Percentiles rank a stretch among this genome's conserved stretches.
phyloP scores from a whole-genome alignment of 1,284 basidiomycete genomes.

The Polyporus tsugae region DNA sequence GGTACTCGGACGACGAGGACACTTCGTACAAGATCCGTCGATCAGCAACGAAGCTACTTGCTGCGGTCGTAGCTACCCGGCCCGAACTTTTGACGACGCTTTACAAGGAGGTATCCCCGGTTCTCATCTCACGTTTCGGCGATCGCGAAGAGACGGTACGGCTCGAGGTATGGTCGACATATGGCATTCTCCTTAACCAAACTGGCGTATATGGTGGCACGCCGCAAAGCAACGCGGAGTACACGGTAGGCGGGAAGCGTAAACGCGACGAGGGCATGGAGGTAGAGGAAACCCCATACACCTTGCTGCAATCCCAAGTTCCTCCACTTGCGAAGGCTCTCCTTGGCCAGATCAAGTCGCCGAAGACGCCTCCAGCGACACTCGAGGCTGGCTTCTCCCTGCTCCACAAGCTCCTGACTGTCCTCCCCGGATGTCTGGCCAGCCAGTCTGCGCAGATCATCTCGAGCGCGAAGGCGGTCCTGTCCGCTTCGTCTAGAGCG shows the following conservation, averaged over 20 bases:
- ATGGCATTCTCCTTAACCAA: conserved; percentile 83
- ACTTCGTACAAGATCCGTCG: conserved; percentile 98
- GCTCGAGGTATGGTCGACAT: conserved; percentile 93
- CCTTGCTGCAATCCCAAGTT: conserved; percentile 77
- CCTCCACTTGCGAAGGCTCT: conserved; percentile 84
- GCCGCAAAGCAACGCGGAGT: conserved; percentile 59
- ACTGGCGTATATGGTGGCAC: conserved; percentile 79
- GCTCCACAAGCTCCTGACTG: conserved; percentile 78
- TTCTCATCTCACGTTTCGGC: conserved; percentile 89
- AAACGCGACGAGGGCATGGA: conserved; percentile 84
- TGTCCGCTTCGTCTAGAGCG: conserved; percentile 69
- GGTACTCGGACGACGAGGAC: conserved; percentile 98
- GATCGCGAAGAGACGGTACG: conserved; percentile 97
- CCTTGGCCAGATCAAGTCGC: conserved; percentile 83
- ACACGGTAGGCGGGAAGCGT: conserved; percentile 70
- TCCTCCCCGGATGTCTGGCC: conserved; percentile 86
- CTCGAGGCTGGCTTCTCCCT: conserved; percentile 89
- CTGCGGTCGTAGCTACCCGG: conserved; percentile 87
- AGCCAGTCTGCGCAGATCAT: conserved; percentile 71
- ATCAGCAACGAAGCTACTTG: conserved; percentile 90
- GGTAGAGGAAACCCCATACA: conserved; percentile 79
- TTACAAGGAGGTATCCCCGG: conserved; percentile 86
- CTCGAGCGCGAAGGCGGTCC: conserved; percentile 66
- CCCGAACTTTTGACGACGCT: conserved; percentile 85
- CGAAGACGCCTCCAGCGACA: conserved; percentile 82